These are phyloP conservation scores for Lyophyllum shimeji DNA, from an alignment of 768 basidiomycete species.

Conservation along the genomic window DNA sequence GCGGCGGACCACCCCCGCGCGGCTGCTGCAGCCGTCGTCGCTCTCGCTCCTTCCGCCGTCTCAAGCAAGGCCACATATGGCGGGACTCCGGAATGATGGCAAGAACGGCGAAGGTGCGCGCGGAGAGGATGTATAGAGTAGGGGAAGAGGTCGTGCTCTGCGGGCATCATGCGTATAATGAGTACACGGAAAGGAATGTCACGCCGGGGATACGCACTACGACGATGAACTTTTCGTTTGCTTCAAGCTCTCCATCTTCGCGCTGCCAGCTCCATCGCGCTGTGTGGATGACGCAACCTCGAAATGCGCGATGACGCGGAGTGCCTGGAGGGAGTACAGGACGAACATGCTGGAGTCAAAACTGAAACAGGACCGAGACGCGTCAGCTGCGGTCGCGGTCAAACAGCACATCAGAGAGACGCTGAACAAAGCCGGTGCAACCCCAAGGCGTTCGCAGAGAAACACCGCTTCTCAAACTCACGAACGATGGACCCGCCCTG, in stretches of 20 bases:
- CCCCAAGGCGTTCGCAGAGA: no score
- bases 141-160: slow-evolving; percentile 61
- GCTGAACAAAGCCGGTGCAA: no score
- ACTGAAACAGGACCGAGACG: slow-evolving; percentile 28
- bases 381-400: no score
- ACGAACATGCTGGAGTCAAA: slow-evolving; percentile 7
- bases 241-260: slow-evolving; percentile 39
- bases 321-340: slow-evolving; percentile 23
- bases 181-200: neutral
- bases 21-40: no score
- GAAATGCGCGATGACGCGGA: slow-evolving; percentile 50
- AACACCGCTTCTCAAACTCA: no score
- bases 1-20: no score
- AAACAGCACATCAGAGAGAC: no score
- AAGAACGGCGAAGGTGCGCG: slow-evolving; percentile 50
- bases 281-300: slow-evolving; percentile 23
- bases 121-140: slow-evolving; percentile 55
- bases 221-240: slow-evolving; percentile 50
- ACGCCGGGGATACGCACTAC: slow-evolving; percentile 43
- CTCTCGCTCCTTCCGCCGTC: slow-evolving; percentile 11
- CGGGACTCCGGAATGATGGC: slow-evolving; percentile 46
- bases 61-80: slow-evolving; percentile 38
- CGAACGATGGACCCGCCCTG: no score
- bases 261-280: slow-evolving; percentile 20
- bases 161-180: neutral